These are phyloP conservation scores for Colletotrichum horii DNA, from an alignment of 2,329 filamentous ascomycete species.

Conservation along the genomic window DNA sequence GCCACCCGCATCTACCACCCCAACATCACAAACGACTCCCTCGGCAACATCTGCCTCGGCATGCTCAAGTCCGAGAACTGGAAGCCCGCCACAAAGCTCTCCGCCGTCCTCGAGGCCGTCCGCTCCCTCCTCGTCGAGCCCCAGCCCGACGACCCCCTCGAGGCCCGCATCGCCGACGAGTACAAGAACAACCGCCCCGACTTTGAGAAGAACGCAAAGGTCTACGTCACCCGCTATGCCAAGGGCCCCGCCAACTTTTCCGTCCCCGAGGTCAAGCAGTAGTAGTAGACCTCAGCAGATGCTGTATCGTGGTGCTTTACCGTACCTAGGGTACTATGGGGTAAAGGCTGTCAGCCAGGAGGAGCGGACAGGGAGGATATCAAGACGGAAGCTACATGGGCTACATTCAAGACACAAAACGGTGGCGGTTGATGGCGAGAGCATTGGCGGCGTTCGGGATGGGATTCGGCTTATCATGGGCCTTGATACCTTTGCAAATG, in stretches of 20 bases:
- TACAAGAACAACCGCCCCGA: slow-evolving; percentile 70
- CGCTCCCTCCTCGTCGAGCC: slow-evolving; percentile 78
- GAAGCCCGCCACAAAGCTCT: slow-evolving; percentile 85
- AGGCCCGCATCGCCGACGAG: slow-evolving; percentile 85
- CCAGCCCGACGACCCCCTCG: slow-evolving; percentile 88
- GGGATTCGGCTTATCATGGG: background rate
- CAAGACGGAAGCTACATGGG: background rate
- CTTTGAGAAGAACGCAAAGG: slow-evolving; percentile 77
- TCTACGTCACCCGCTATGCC: slow-evolving; percentile 79
- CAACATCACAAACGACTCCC: slow-evolving; percentile 87
- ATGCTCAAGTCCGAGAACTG: slow-evolving; percentile 86
- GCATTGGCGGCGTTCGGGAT: slow-evolving; percentile 3
- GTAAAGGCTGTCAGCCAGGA: background rate
- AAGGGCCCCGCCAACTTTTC: slow-evolving; percentile 43
- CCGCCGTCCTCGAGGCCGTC: slow-evolving; percentile 78
- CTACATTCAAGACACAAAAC: background rate
- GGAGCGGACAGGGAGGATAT: background rate
- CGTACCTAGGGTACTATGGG: background rate
- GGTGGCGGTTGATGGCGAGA: background rate
- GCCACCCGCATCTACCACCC: slow-evolving; percentile 93
- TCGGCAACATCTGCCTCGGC: slow-evolving; percentile 84
- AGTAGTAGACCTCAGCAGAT: background rate
- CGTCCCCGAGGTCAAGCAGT: slow-evolving; percentile 26
- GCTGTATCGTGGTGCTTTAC: no score
- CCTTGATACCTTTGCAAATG: background rate